Base-by-base conservation (phyloP, 148 eudicot genomes). In the Limonium bicolor region DNA sequence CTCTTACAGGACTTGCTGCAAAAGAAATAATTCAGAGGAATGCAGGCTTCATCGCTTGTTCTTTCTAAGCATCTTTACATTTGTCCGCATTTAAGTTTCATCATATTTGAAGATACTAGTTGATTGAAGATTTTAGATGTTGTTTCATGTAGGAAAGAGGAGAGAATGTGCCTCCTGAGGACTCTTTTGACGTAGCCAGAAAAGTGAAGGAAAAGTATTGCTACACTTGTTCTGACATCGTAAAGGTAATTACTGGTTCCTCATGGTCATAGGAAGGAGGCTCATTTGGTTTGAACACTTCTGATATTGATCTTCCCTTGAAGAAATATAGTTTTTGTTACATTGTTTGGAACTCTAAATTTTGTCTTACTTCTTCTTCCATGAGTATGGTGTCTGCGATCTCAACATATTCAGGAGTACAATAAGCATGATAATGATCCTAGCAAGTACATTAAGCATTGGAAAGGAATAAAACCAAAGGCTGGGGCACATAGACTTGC, bases 351-450 rank as follows among this genome's bases (percentile, higher is more conserved):
- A n/a, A n/a, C n/a, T n/a, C n/a, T n/a, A n/a, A n/a, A n/a, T n/a
- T n/a, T n/a, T n/a, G n/a, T n/a, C n/a, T 5, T 9, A 41, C 0
- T 41, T 0, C 4, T 19, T 10, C 7, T n/a, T 11, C 10, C n/a
- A 5, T 25, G 48, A 7, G 16, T 9, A 11, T 43, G n/a, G 26
- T 10, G 10, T 21, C 21, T 22, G 9, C 11, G 36, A 39, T 31
- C 62, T 42, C 31, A 13, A 27, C 64, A 40, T 59, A 42, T 46
- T 40, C 51, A 86, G 96, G 96, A 82, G 73, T 86, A 55, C 66
- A 86, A 86, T 63, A 86, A 86, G 65, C 96, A 86, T 75, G 96
- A 86, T 61, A 86, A 64, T 69, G 96, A 86, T 61, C 94, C 94
- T 24, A 55, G 71, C 19, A 86, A 86, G 55, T 86, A 78, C 58